Percentiles rank a stretch among this genome's conserved stretches.
phyloP scores from a whole-genome alignment of 2,329 filamentous ascomycete genomes.

The Botrytis pseudocinerea region DNA sequence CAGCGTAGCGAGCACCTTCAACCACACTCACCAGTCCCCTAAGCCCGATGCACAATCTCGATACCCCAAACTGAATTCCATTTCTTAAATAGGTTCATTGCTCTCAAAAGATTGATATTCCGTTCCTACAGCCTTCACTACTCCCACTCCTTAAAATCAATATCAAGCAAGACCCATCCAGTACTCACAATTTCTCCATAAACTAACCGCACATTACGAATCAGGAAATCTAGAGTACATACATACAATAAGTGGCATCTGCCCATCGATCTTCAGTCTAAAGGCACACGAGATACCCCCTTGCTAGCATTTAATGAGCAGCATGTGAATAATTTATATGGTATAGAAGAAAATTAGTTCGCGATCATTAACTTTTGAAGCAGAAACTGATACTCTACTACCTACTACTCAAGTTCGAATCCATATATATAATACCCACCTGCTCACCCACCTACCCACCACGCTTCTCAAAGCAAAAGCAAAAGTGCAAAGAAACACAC shows the following conservation, averaged over 20 bases:
- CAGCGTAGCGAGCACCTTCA: not conserved
- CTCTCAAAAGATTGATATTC: not conserved
- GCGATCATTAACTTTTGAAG: no score
- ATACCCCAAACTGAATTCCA: not conserved
- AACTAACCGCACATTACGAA: not conserved
- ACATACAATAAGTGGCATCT: not conserved
- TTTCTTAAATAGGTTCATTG: not conserved
- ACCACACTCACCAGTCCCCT: not conserved
- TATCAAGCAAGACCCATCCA: not conserved
- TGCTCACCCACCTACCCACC: no score
- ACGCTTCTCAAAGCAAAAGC: no score
- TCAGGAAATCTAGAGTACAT: not conserved
- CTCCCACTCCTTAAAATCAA: not conserved
- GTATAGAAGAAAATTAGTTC: no score
- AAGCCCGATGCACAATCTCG: not conserved
- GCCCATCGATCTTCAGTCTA: not conserved
- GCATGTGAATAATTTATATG: no score
- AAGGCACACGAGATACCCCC: not conserved
- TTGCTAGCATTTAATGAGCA: no score
- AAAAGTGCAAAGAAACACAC: no score
- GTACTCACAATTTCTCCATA: not conserved
- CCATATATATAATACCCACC: no score
- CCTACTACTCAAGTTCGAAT: no score
- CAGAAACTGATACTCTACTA: no score
- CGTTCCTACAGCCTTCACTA: not conserved